Percentiles rank a stretch among this genome's conserved stretches.
Conservation (phyloP, 2,329 filamentous ascomycete genomes). For the Fusarium penzigii region DNA sequence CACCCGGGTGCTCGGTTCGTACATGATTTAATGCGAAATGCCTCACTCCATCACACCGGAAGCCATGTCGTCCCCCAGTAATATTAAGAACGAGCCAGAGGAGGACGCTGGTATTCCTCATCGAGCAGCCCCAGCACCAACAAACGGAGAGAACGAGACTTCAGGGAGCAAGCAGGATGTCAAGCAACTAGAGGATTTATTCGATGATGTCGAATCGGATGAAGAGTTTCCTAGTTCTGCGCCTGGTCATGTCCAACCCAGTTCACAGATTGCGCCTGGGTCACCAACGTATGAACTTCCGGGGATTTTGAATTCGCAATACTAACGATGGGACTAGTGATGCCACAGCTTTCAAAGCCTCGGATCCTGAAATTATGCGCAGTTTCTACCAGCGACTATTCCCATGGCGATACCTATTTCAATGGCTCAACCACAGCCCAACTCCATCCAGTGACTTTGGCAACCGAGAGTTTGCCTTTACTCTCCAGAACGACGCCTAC, state of each 20-base stretch:
- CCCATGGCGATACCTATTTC: conserved; percentile 91
- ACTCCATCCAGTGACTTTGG: conserved; percentile 84
- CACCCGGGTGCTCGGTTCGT: not conserved
- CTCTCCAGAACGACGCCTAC: conserved; percentile 88
- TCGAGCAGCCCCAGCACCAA: conserved; percentile 12
- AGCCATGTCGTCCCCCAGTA: conserved; percentile 28
- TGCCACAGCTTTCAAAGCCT: conserved; percentile 47
- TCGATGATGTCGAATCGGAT: conserved; percentile 59
- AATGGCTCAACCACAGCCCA: conserved; percentile 95
- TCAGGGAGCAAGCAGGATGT: conserved; percentile 43
- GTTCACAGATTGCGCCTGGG: conserved; percentile 45
- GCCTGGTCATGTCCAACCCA: conserved; percentile 33
- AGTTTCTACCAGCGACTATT: conserved; percentile 96
- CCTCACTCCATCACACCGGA: conserved; percentile 23
- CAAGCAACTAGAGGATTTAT: conserved; percentile 58
- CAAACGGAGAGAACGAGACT: conserved; percentile 20
- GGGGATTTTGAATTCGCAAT: not conserved
- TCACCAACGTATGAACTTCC: conserved; percentile 43
- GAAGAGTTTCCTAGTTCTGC: conserved; percentile 60
- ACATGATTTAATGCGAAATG: conserved; percentile 10
- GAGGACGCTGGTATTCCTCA: conserved; percentile 25
- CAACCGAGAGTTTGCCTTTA: conserved; percentile 95
- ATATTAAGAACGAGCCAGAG: conserved; percentile 29
- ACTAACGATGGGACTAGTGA: conserved; percentile 30
- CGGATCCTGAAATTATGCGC: conserved; percentile 82